Evolutionary conservation across 306 rosid genomes (phyloP).

Genomic region (Quercus robur): DNA sequence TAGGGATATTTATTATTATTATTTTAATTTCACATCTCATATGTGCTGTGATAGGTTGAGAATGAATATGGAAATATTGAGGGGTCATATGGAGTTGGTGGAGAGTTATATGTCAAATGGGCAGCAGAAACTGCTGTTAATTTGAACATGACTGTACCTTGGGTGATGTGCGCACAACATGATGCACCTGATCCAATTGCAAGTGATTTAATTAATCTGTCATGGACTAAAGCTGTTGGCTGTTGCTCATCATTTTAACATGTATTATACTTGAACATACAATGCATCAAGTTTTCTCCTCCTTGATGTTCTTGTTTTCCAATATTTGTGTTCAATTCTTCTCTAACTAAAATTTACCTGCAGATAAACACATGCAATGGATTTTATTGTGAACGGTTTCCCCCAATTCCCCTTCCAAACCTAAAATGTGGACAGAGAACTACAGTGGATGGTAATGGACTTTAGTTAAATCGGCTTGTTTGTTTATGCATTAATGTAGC

Average conservation of each 20-base stretch:
- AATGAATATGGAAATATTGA: slow-evolving; percentile 25
- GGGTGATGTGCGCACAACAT: slow-evolving; percentile 29
- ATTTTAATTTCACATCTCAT: not conserved
- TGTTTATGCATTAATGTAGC: not conserved
- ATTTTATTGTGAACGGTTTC: slow-evolving; percentile 21
- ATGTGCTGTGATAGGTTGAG: slow-evolving; percentile 10
- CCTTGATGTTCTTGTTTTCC: not conserved
- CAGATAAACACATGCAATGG: slow-evolving; percentile 38
- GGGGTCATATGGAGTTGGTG: slow-evolving; percentile 14
- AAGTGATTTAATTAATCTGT: not conserved
- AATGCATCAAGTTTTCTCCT: no score
- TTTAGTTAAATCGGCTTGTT: not conserved
- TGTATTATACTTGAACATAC: no score
- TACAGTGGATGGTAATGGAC: slow-evolving; percentile 20
- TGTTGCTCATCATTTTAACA: no score
- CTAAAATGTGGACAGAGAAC: slow-evolving; percentile 29
- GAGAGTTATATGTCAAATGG: slow-evolving; percentile 25
- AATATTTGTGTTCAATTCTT: not conserved
- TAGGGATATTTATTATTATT: no score
- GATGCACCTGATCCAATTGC: slow-evolving; percentile 31
- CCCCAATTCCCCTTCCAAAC: slow-evolving; percentile 21
- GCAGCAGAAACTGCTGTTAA: slow-evolving; percentile 26
- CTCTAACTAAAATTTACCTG: not conserved
- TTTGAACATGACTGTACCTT: slow-evolving; percentile 20
- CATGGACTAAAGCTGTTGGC: not conserved